Conservation (phyloP, 1,284 basidiomycete genomes). For the Malassezia nana region DNA sequence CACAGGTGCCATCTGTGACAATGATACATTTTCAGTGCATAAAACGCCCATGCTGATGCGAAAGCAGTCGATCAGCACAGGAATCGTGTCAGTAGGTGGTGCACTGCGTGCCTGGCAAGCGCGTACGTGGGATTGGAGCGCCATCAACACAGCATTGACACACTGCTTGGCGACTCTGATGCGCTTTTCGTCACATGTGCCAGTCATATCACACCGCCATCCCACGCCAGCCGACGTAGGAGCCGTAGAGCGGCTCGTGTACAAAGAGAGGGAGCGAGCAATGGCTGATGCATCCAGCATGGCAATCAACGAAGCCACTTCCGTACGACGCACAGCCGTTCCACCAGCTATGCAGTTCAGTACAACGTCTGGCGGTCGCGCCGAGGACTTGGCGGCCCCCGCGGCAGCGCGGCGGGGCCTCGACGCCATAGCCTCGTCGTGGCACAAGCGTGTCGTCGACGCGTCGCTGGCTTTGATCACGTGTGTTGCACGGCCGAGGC, state of each 20-base stretch:
- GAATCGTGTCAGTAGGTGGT: neutral
- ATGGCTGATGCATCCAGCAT: neutral
- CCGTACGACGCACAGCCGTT: neutral
- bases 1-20: neutral
- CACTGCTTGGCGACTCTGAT: slow-evolving; percentile 28
- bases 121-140: neutral
- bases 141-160: slow-evolving; percentile 22
- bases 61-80: slow-evolving; percentile 7
- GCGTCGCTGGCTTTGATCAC: neutral
- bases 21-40: neutral
- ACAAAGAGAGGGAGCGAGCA: slow-evolving; percentile 7
- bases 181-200: neutral
- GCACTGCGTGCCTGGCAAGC: neutral
- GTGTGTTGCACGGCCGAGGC: neutral
- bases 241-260: slow-evolving; percentile 7
- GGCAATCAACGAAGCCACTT: slow-evolving; percentile 10
- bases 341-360: neutral
- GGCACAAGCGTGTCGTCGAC: neutral
- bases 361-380: neutral
- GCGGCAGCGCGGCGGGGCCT: neutral
- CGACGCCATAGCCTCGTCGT: neutral
- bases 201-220: neutral
- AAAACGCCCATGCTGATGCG: slow-evolving; percentile 11
- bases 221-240: slow-evolving; percentile 4
- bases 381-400: neutral